Conservation (phyloP, 2,329 filamentous ascomycete species). For the Fusarium sp. region DNA sequence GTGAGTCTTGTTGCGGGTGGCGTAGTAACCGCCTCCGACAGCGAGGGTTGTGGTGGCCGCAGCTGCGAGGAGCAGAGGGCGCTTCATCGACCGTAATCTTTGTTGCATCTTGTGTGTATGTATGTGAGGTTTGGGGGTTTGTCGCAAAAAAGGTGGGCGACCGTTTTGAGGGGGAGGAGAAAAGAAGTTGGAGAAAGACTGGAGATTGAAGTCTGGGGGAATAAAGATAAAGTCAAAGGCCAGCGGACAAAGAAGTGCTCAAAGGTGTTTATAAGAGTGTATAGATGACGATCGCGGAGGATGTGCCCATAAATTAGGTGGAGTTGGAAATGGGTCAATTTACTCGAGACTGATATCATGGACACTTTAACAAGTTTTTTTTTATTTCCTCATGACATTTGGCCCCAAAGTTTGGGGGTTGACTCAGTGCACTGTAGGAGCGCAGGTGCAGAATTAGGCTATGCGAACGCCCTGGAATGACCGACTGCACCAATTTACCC, state of each 20-base stretch:
- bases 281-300: constrained; percentile 27
- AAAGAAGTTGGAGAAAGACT: constrained; percentile 13
- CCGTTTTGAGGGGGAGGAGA: neutral
- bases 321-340: constrained; percentile 24
- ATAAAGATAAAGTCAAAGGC: constrained; percentile 7
- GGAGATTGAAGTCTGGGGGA: constrained; percentile 29
- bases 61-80: constrained; percentile 50
- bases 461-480: constrained; percentile 6
- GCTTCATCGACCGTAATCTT: constrained; percentile 52
- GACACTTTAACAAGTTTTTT: constrained; percentile 21
- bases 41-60: constrained; percentile 48
- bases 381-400: neutral
- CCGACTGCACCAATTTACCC: neutral
- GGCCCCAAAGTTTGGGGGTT: constrained; percentile 20
- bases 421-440: neutral
- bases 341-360: constrained; percentile 30
- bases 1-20: constrained; percentile 47
- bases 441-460: constrained; percentile 19
- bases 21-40: constrained; percentile 50
- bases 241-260: neutral
- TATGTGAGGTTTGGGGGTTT: constrained; percentile 15
- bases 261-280: constrained; percentile 27
- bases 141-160: neutral
- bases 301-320: constrained; percentile 35
- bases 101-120: constrained; percentile 49